Evolutionary conservation across 768 basidiomycete species (phyloP), one percentile per base, ranked within the genome.

Genomic region (Coprinellus micaceus): DNA sequence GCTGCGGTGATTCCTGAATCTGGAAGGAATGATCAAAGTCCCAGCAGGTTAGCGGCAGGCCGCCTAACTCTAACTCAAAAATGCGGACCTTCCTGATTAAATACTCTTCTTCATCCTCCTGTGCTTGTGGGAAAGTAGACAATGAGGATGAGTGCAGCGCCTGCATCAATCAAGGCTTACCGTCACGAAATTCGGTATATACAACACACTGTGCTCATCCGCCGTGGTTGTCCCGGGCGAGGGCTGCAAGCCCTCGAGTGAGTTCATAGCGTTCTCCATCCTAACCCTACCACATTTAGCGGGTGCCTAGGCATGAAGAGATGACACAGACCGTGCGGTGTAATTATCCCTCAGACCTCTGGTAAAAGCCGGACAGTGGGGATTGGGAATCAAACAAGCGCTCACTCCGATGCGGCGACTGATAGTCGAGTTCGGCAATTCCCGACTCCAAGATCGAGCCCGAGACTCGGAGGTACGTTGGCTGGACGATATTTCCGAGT

Each of bases 1-100:
- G 85, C 62, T 82, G 83, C n/a, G 92, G 88, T 2, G 85, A 82
- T 61, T 89, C 89, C 39, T 71, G 65, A 58, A 95, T 91, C 94
- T 95, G 57, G 44, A 36, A 52, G 51, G n/a, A 33, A 52, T 41
- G 30, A 45, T 50, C 50, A 29, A 50, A 53, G 60, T 58, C 53
- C 53, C 58, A n/a, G n/a, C 49, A 56, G 45, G 52, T 47, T 39
- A 40, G 48, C 58, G 29, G 30, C 33, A 58, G 46, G 39, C 33
- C 37, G 13, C 33, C 33, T 43, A 40, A 45, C 13, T 37, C 26
- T 46, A 50, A 33, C 54, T 47, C 48, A 54, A 54, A 63, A 60
- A 62, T 57, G 15, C 37, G 19, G 47, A 86, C 92, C 80, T 94
- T 94, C 54, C 86, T 80, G 57, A 89, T 72, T 36, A 95, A 71